Base-by-base conservation (phyloP, 1,139 yeast genomes). In the Keqinozyma sinolaborantium region DNA sequence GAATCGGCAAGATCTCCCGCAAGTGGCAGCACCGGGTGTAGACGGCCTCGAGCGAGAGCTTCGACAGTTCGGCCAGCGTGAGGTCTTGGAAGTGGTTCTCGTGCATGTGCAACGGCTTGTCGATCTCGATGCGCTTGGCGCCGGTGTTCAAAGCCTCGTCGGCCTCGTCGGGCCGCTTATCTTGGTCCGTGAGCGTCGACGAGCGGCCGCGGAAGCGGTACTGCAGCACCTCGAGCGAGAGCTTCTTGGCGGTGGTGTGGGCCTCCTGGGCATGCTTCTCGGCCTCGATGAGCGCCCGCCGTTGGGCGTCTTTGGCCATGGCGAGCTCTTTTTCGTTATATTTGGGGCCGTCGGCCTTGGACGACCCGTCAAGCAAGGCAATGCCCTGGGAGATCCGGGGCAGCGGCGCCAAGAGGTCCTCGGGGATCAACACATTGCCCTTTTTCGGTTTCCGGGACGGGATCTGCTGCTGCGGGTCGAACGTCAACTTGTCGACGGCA, bases 391-490 rank as follows among this genome's bases (percentile, higher is more conserved):
- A 73, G 20, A 83, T 61, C 40, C 80, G 60, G 15, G 84, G 77
- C 1, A 84, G 79, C 2, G 78, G 78, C 0, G 82, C 81, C 24
- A 67, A 54, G 23, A 80, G 47, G 48, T 83, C 92, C 30, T 81
- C 86, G 0, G 90, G 87, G 9, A 87, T 77, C 24, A 83, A 53
- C 5, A 88, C 90, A 48, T 85, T 81, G 3, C 97, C 97, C 42
- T 73, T 73, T 42, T 75, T 73, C 2, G 97, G 97, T 38, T 81
- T 73, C 44, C 95, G 65, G 1, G 95, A 83, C 1, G 97, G 97
- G 38, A 90, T 84, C 54, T 88, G 97, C 51, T 90, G 97, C 24
- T 95, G 97, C 2, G 97, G 97, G 54, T 90, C 97, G 40, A 66
- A 70, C 1, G 69, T 60, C 31, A 87, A 69, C 38, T 79, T 73